Percentiles rank a stretch among this genome's conserved stretches.
These are phyloP conservation scores for Cutaneotrichosporon mucoides DNA, from an alignment of 1,284 basidiomycete species.

Conservation along the genomic window DNA sequence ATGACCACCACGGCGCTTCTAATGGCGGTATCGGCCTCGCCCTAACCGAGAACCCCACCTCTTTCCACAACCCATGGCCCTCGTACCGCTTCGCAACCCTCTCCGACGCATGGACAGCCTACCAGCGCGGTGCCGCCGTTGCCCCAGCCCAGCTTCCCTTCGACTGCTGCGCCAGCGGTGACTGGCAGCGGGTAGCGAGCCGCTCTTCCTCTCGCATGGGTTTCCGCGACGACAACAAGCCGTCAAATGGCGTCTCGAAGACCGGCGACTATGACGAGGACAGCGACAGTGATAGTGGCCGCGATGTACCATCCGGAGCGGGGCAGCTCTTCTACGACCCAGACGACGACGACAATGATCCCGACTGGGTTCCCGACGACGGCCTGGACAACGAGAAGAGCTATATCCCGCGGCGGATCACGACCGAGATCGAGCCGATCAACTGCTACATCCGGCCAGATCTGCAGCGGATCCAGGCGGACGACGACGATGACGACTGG, in stretches of 20 bases:
- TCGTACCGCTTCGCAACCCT: conserved; percentile 40
- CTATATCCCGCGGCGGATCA: background rate
- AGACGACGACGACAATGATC: conserved; percentile 9
- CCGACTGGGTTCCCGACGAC: conserved; percentile 1
- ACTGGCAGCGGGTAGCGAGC: background rate
- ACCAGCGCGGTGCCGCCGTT: conserved; percentile 42
- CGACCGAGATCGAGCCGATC: conserved; percentile 7
- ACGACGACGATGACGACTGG: conserved; percentile 43
- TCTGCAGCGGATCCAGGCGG: conserved; percentile 27
- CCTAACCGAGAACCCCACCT: conserved; percentile 19
- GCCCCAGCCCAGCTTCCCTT: conserved; percentile 24
- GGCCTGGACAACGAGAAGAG: conserved; percentile 8
- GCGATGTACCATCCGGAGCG: background rate
- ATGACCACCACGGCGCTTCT: conserved; percentile 10
- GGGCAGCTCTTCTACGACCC: conserved; percentile 6
- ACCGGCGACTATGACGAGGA: background rate
- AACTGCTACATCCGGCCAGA: conserved; percentile 32
- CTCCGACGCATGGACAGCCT: conserved; percentile 38
- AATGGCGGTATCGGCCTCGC: conserved; percentile 1
- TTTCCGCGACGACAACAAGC: background rate
- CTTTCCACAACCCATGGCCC: conserved; percentile 48
- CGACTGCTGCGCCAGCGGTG: background rate
- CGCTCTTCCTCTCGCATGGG: background rate
- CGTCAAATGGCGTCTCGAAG: too few relatives aligned
- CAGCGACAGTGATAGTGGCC: too few relatives aligned